Conservation (phyloP, 2,329 filamentous ascomycete genomes). For the Diaporthe velutina region DNA sequence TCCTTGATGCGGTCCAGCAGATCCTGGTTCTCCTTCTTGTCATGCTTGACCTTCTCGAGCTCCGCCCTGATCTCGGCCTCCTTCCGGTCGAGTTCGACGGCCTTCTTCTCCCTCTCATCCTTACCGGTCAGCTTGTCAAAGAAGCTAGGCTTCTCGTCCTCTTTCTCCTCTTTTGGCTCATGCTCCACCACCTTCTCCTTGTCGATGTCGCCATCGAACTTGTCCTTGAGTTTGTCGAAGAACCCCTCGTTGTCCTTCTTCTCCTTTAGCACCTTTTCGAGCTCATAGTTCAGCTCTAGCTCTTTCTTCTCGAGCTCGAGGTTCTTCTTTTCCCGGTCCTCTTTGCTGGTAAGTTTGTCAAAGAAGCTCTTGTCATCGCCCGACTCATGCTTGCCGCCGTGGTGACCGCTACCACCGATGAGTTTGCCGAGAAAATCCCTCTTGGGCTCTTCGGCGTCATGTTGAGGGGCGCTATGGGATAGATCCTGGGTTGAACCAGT, state of each 20-base stretch:
- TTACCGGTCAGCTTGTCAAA: slow-evolving; percentile 37
- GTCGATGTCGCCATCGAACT: slow-evolving; percentile 26
- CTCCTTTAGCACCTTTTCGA: slow-evolving; percentile 23
- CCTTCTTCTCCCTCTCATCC: slow-evolving; percentile 35
- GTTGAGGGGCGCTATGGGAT: not conserved
- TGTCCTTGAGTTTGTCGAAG: slow-evolving; percentile 28
- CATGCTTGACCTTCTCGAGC: slow-evolving; percentile 26
- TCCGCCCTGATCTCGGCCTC: slow-evolving; percentile 33
- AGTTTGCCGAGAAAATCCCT: slow-evolving; percentile 34
- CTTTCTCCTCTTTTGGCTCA: not conserved
- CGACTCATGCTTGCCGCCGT: slow-evolving; percentile 1
- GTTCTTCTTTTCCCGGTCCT: slow-evolving; percentile 13
- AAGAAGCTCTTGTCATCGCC: slow-evolving; percentile 29
- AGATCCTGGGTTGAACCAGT: not conserved
- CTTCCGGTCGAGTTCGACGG: slow-evolving; percentile 26
- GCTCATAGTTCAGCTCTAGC: slow-evolving; percentile 32
- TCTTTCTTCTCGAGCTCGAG: slow-evolving; percentile 31
- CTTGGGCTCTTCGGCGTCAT: slow-evolving; percentile 26
- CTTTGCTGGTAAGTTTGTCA: slow-evolving; percentile 10
- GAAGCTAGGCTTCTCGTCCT: slow-evolving; percentile 20
- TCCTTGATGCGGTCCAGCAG: slow-evolving; percentile 35
- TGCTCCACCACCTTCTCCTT: slow-evolving; percentile 21
- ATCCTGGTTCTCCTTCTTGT: slow-evolving; percentile 38
- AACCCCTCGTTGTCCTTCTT: slow-evolving; percentile 32
- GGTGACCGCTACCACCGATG: slow-evolving; percentile 33